phyloP scores from a whole-genome alignment of 202 grass and related monocot species.

The Panicum hallii region DNA sequence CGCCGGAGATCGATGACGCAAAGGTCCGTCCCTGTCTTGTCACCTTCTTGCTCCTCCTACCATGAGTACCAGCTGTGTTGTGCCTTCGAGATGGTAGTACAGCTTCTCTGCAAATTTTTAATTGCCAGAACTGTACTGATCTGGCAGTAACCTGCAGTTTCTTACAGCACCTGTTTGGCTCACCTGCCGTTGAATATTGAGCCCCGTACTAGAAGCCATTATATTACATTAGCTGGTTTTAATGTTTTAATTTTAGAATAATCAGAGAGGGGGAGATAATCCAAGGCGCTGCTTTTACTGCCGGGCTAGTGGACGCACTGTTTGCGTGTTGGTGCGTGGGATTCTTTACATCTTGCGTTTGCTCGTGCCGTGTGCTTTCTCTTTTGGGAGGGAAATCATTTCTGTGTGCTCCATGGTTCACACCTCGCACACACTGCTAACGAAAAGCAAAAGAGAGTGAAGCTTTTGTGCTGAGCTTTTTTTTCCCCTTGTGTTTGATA shows the following conservation, averaged over 20 bases:
- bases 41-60: constrained; percentile 26
- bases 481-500: background rate
- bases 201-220: background rate
- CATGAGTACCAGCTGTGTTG: background rate
- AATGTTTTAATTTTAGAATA: constrained; percentile 22
- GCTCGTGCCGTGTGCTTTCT: background rate
- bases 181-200: constrained; percentile 25
- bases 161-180: constrained; percentile 18
- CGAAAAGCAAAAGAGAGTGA: background rate
- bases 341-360: background rate
- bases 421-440: background rate
- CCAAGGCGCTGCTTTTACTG: constrained; percentile 35
- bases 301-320: constrained; percentile 26
- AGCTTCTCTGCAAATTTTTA: constrained; percentile 44
- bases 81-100: background rate
- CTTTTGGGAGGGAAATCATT: constrained; percentile 27
- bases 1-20: constrained; percentile 95
- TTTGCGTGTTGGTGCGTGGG: background rate
- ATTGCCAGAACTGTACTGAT: constrained; percentile 12
- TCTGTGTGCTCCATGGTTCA: background rate
- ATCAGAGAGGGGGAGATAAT: constrained; percentile 1
- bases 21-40: constrained; percentile 62
- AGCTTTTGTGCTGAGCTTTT: background rate
- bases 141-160: constrained; percentile 24
- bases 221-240: background rate